Conservation (phyloP, 768 basidiomycete genomes). For the Psilocybe cubensis region DNA sequence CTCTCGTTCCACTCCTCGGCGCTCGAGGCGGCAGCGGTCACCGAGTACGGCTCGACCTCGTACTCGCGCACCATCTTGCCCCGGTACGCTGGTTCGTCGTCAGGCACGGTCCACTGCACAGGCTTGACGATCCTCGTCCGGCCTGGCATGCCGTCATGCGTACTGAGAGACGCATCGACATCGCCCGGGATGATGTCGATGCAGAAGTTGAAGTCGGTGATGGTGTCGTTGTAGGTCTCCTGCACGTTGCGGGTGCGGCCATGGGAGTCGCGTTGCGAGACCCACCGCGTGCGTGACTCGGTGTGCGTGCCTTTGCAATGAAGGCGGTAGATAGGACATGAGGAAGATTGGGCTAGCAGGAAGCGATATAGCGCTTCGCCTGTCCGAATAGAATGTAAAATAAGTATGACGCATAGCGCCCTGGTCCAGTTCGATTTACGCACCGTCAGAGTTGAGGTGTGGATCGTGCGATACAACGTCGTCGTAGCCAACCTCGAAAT, state of each 20-base stretch:
- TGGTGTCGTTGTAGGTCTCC: slow-evolving; percentile 60
- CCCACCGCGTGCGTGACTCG: slow-evolving; percentile 54
- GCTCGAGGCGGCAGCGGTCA: slow-evolving; percentile 1
- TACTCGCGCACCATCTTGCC: slow-evolving; percentile 65
- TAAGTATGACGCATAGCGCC: background rate
- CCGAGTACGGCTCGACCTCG: slow-evolving; percentile 32
- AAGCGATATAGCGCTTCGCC: slow-evolving; percentile 74
- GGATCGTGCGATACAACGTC: slow-evolving; percentile 71
- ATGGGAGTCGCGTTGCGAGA: slow-evolving; percentile 37
- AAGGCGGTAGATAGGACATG: slow-evolving; percentile 50
- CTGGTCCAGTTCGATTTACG: slow-evolving; percentile 41
- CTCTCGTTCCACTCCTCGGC: slow-evolving; percentile 17
- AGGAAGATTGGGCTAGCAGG: slow-evolving; percentile 57
- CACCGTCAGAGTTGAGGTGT: slow-evolving; percentile 69
- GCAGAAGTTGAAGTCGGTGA: slow-evolving; percentile 72
- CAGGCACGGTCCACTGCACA: slow-evolving; percentile 63
- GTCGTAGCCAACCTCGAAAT: slow-evolving; percentile 49
- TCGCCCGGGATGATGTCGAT: slow-evolving; percentile 48
- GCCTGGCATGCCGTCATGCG: background rate
- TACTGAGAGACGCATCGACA: slow-evolving; percentile 2
- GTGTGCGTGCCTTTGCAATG: slow-evolving; percentile 58
- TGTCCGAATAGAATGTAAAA: slow-evolving; percentile 1
- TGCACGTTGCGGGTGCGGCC: slow-evolving; percentile 30
- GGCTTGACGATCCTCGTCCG: slow-evolving; percentile 25
- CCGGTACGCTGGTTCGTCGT: slow-evolving; percentile 65